Evolutionary conservation across 495 filamentous ascomycete genomes (phyloP).

Genomic region (Astrothelium subdiscretum): DNA sequence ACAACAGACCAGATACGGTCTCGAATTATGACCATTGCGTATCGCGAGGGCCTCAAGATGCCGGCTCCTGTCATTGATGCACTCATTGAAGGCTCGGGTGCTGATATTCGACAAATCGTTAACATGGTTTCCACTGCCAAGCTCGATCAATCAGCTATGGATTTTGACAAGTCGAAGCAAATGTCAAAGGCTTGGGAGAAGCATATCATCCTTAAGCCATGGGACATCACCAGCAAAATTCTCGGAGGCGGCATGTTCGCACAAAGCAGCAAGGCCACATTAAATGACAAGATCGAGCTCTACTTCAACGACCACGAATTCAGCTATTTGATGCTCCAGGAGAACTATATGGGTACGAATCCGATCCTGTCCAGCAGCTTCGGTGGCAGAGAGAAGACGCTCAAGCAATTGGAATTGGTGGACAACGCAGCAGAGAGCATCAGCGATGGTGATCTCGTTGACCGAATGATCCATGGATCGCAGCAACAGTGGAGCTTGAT

Average conservation of each 20-base stretch:
- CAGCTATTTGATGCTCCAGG: slow-evolving; percentile 92
- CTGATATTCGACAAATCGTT: slow-evolving; percentile 95
- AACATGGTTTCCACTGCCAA: slow-evolving; percentile 97
- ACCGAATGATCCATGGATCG: slow-evolving; percentile 94
- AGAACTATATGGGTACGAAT: slow-evolving; percentile 83
- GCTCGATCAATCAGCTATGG: slow-evolving; percentile 65
- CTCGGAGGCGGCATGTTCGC: slow-evolving; percentile 80
- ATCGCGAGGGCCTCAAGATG: slow-evolving; percentile 78
- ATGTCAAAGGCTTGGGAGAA: slow-evolving; percentile 99
- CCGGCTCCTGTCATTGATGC: slow-evolving; percentile 81
- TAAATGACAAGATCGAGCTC: slow-evolving; percentile 95
- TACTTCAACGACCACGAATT: slow-evolving; percentile 99
- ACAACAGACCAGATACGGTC: slow-evolving; percentile 81
- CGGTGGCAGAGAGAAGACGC: slow-evolving; percentile 50
- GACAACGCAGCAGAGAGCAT: slow-evolving; percentile 89
- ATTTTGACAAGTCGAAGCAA: slow-evolving; percentile 69
- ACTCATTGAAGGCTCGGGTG: slow-evolving; percentile 84
- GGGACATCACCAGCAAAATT: slow-evolving; percentile 93
- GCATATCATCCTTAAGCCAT: slow-evolving; percentile 87
- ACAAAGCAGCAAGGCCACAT: slow-evolving; percentile 61
- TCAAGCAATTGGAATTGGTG: slow-evolving; percentile 72
- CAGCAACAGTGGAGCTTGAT: slow-evolving; percentile 98
- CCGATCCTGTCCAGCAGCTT: slow-evolving; percentile 45
- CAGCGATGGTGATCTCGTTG: slow-evolving; percentile 91
- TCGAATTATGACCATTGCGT: slow-evolving; percentile 86